Evolutionary conservation across 2,329 filamentous ascomycete species (phyloP).

Genomic region (Ophiostoma himal-ulmi): DNA sequence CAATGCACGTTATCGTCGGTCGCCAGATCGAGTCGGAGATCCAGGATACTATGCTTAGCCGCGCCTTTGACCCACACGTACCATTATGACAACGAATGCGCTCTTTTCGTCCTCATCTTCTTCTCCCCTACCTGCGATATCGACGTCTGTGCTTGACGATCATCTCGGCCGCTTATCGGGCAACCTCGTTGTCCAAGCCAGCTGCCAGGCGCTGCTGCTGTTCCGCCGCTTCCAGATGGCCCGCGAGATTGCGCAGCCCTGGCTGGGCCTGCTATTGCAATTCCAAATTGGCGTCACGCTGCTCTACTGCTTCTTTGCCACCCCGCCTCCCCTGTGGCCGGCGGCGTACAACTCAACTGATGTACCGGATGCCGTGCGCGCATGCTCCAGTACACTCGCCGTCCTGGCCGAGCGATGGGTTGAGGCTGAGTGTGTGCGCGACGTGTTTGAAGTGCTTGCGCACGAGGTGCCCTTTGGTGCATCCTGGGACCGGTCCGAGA

Average conservation of each 20-base stretch:
- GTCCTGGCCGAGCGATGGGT: conserved; percentile 36
- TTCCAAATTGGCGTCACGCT: conserved; percentile 36
- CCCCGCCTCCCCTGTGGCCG: conserved; percentile 31
- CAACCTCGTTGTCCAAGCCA: conserved; percentile 30
- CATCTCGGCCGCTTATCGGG: conserved; percentile 27
- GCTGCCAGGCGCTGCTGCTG: conserved; percentile 30
- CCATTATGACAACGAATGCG: neutral
- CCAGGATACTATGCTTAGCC: conserved; percentile 27
- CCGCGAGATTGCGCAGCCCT: conserved; percentile 29
- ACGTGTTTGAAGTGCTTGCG: conserved; percentile 34
- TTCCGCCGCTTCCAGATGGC: conserved; percentile 32
- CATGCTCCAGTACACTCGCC: conserved; percentile 35
- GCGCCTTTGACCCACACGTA: conserved; percentile 29
- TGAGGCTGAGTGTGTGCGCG: conserved; percentile 33
- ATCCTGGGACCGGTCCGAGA: conserved; percentile 17
- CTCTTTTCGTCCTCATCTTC: neutral
- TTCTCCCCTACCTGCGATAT: neutral
- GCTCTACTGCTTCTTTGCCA: conserved; percentile 36
- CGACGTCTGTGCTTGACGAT: neutral
- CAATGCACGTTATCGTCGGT: conserved; percentile 30
- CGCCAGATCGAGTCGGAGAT: conserved; percentile 32
- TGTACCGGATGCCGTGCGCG: conserved; percentile 34
- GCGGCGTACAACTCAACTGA: conserved; percentile 31
- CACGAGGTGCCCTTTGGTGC: conserved; percentile 27
- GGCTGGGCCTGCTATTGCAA: conserved; percentile 31